Conservation (phyloP, 2,329 filamentous ascomycete species). For the Sporothrix inflata region DNA sequence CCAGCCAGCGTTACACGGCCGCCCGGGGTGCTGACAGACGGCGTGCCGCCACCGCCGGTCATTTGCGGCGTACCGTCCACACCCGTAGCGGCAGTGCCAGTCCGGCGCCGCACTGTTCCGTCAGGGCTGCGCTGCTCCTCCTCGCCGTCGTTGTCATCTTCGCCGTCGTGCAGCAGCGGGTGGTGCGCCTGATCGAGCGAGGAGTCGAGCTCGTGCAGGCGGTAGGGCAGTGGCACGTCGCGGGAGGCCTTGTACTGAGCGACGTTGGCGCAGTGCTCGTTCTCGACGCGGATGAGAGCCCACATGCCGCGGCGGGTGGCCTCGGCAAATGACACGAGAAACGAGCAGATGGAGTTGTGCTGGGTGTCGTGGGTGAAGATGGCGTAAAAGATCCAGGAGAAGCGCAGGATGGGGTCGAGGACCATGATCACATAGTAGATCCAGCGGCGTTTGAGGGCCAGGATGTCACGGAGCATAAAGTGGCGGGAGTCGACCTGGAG, state of each 20-base stretch:
- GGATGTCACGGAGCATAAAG: conserved; percentile 71
- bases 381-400: conserved; percentile 92
- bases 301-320: conserved; percentile 85
- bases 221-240: conserved; percentile 85
- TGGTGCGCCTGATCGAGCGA: conserved; percentile 20
- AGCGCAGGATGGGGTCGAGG: conserved; percentile 81
- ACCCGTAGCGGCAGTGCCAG: conserved; percentile 26
- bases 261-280: conserved; percentile 95
- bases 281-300: conserved; percentile 92
- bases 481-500: conserved; percentile 73
- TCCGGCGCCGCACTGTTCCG: not conserved
- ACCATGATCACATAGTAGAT: conserved; percentile 86
- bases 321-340: conserved; percentile 77
- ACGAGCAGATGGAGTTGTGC: conserved; percentile 81
- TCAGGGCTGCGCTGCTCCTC: not conserved
- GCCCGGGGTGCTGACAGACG: not conserved
- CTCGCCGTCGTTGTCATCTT: conserved; percentile 9
- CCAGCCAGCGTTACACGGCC: not conserved
- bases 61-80: conserved; percentile 30
- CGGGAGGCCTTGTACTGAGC: conserved; percentile 85
- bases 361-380: conserved; percentile 80
- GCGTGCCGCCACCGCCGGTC: not conserved
- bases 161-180: conserved; percentile 27
- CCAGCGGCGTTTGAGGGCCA: conserved; percentile 78
- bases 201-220: conserved; percentile 47